phyloP scores from a whole-genome alignment of 2,329 filamentous ascomycete genomes.

The Tolypocladium endophyticum region DNA sequence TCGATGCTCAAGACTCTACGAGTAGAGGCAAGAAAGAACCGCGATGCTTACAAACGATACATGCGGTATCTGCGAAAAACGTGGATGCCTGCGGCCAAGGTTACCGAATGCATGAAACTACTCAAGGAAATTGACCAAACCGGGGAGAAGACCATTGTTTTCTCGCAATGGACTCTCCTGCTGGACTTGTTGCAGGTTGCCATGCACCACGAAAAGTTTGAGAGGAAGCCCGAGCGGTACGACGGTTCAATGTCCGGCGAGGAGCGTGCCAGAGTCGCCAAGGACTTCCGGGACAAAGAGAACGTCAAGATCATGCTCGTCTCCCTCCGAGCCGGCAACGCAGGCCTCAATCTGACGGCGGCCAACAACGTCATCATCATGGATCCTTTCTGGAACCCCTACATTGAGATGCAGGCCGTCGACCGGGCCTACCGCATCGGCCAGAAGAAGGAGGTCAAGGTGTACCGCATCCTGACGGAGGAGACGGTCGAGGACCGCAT shows the following conservation, averaged over 20 bases:
- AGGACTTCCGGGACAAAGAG: conserved; percentile 53
- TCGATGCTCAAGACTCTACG: conserved; percentile 56
- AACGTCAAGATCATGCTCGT: conserved; percentile 68
- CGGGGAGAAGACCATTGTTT: conserved; percentile 61
- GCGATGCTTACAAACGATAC: conserved; percentile 57
- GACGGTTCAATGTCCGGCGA: conserved; percentile 69
- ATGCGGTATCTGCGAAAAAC: conserved; percentile 55
- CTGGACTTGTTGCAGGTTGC: conserved; percentile 66
- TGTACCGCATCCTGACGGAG: conserved; percentile 69
- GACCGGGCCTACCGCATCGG: conserved; percentile 85
- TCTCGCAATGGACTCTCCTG: conserved; percentile 70
- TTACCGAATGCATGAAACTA: conserved; percentile 66
- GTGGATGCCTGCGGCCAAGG: conserved; percentile 73
- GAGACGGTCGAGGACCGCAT: conserved; percentile 85
- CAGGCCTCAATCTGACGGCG: conserved; percentile 74
- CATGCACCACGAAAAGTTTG: conserved; percentile 49
- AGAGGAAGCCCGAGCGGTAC: conserved; percentile 57
- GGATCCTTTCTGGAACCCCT: conserved; percentile 92
- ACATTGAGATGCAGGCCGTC: conserved; percentile 83
- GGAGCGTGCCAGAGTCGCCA: conserved; percentile 58
- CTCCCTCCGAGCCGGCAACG: conserved; percentile 69
- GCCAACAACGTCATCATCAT: conserved; percentile 83
- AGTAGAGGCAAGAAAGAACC: conserved; percentile 53
- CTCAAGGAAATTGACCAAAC: conserved; percentile 54
- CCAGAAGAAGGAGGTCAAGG: conserved; percentile 60